Percentiles rank a stretch among this genome's conserved stretches.
Evolutionary conservation across 257 asterid genomes (phyloP).

Genomic region (Ehretia macrophylla): DNA sequence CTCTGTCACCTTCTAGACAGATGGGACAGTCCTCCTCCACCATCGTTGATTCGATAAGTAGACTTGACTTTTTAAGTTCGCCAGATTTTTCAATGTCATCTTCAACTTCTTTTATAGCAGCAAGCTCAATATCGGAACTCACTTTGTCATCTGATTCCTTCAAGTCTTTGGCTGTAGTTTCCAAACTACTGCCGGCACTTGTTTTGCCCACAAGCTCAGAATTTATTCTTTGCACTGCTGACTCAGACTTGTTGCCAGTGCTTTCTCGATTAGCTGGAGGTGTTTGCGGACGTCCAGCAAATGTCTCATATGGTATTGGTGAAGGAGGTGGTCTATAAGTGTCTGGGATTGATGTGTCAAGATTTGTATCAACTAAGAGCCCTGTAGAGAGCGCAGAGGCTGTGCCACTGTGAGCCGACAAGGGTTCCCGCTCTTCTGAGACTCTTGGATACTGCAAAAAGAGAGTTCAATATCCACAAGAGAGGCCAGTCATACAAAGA

Average conservation of each 20-base stretch:
- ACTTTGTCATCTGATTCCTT: conserved; percentile 47
- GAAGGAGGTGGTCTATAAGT: conserved; percentile 79
- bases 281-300: conserved; percentile 38
- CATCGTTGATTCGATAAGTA: conserved; percentile 30
- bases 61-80: conserved; percentile 52
- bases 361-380: conserved; percentile 82
- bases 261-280: conserved; percentile 35
- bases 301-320: conserved; percentile 69
- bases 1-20: conserved; percentile 86
- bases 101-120: conserved; percentile 36
- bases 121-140: conserved; percentile 30
- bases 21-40: conserved; percentile 86
- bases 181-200: conserved; percentile 39
- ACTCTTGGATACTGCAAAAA: conserved; percentile 57
- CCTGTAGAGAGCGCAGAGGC: conserved; percentile 54
- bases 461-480: conserved; percentile 20
- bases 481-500: background rate
- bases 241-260: conserved; percentile 38
- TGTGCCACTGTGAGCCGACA: conserved; percentile 48
- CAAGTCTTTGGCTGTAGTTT: conserved; percentile 34
- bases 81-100: conserved; percentile 43
- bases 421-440: conserved; percentile 58
- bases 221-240: conserved; percentile 30
- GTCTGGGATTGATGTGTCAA: conserved; percentile 77
- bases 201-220: conserved; percentile 32